Evolutionary conservation across 2,329 filamentous ascomycete species (phyloP).

Genomic region (Hysterium pulicare): DNA sequence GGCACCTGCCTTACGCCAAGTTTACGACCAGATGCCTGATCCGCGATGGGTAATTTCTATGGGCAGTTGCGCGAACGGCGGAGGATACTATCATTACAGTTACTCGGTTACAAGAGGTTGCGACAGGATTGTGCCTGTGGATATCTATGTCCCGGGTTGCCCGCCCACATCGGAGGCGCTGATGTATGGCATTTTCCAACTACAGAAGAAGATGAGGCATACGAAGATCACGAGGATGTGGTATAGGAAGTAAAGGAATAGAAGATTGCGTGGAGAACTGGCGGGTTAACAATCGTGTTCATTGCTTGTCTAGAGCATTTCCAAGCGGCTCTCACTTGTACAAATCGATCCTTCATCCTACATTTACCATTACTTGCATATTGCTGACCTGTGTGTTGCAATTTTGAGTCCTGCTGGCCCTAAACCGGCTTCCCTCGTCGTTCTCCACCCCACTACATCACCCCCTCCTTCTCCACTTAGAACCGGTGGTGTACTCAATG

Average conservation of each 20-base stretch:
- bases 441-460: too few species aligned
- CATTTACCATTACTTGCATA: not conserved
- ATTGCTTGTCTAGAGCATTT: not conserved
- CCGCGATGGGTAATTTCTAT: conserved; percentile 84
- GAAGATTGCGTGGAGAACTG: too few species aligned
- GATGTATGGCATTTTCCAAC: conserved; percentile 66
- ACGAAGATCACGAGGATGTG: conserved; percentile 56
- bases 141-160: conserved; percentile 78
- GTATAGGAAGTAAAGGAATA: conserved; percentile 53
- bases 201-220: conserved; percentile 73
- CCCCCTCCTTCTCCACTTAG: too few species aligned
- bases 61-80: conserved; percentile 81
- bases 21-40: conserved; percentile 95
- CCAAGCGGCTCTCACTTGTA: conserved; percentile 4
- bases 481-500: too few species aligned
- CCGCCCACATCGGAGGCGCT: conserved; percentile 54
- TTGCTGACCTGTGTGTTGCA: too few species aligned
- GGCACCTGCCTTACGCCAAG: conserved; percentile 83
- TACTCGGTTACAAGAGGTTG: conserved; percentile 76
- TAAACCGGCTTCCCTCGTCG: too few species aligned
- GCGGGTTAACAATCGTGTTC: not conserved
- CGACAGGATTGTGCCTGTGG: conserved; percentile 77
- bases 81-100: conserved; percentile 84
- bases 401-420: too few species aligned
- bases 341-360: conserved; percentile 3